phyloP scores from a whole-genome alignment of 352 stramenopile species.

The Globisporangium alternatum region DNA sequence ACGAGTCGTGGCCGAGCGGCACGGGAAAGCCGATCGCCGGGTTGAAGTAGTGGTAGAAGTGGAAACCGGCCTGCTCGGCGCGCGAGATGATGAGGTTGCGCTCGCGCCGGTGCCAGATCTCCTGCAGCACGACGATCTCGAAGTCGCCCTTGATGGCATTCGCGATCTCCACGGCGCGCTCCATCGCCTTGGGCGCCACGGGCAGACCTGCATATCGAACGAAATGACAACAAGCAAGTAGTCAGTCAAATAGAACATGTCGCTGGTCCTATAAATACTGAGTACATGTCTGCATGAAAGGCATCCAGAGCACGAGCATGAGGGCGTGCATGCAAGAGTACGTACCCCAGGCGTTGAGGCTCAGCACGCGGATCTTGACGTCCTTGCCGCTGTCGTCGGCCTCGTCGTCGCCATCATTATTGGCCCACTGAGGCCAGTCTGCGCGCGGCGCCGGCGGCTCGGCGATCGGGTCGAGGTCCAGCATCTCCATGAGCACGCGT shows the following conservation, averaged over 20 bases:
- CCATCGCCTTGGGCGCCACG: conserved; percentile 60
- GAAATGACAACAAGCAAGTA: background rate
- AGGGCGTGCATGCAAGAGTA: background rate
- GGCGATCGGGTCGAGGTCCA: conserved; percentile 53
- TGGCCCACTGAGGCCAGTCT: conserved; percentile 28
- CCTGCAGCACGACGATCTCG: conserved; percentile 80
- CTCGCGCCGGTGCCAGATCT: conserved; percentile 82
- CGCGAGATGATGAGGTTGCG: conserved; percentile 66
- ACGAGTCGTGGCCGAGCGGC: conserved; percentile 63
- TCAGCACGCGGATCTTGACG: conserved; percentile 57
- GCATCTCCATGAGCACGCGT: conserved; percentile 53
- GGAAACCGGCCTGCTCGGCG: conserved; percentile 53
- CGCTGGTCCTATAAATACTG: conserved; percentile 2
- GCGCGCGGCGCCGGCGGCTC: conserved; percentile 39
- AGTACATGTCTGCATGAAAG: background rate
- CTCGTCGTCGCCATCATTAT: conserved; percentile 9
- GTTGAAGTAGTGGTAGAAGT: conserved; percentile 86
- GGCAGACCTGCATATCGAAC: conserved; percentile 41
- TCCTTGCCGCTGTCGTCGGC: conserved; percentile 8
- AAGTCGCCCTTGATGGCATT: conserved; percentile 58
- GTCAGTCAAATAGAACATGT: background rate
- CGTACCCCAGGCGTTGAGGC: conserved; percentile 74
- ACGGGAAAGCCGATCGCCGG: conserved; percentile 73
- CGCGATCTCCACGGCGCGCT: conserved; percentile 64
- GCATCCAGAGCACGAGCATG: background rate